Evolutionary conservation across 2,329 filamentous ascomycete genomes (phyloP).

Genomic region (Canariomyces notabilis): DNA sequence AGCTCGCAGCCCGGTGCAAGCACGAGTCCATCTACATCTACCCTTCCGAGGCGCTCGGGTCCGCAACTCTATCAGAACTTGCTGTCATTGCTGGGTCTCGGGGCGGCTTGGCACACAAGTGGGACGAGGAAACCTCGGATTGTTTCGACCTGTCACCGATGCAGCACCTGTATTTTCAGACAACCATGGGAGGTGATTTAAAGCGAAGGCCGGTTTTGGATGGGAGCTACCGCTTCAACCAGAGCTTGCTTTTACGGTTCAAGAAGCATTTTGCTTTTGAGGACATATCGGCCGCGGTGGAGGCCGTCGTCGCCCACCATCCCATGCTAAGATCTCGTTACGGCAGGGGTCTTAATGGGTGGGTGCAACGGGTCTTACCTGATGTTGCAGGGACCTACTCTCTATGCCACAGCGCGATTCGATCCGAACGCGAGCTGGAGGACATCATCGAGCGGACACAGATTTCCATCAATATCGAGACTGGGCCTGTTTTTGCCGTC

Average conservation of each 20-base stretch:
- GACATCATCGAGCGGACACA: conserved; percentile 39
- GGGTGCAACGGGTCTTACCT: conserved; percentile 43
- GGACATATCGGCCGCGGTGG: conserved; percentile 44
- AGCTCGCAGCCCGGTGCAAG: conserved; percentile 35
- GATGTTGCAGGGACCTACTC: conserved; percentile 39
- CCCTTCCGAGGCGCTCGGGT: conserved; percentile 34
- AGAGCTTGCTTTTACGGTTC: conserved; percentile 44
- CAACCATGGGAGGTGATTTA: conserved; percentile 36
- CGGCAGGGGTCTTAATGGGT: conserved; percentile 32
- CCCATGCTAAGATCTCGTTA: conserved; percentile 49
- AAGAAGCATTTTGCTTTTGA: conserved; percentile 37
- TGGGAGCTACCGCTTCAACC: conserved; percentile 45
- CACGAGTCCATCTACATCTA: conserved; percentile 36
- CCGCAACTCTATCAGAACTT: conserved; percentile 36
- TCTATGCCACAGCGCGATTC: conserved; percentile 39
- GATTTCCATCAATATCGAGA: conserved; percentile 42
- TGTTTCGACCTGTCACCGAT: conserved; percentile 48
- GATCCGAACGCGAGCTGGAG: conserved; percentile 38
- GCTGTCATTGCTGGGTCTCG: conserved; percentile 33
- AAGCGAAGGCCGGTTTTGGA: conserved; percentile 28
- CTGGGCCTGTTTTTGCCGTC: conserved; percentile 47
- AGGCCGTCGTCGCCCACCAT: conserved; percentile 45
- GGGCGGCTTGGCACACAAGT: conserved; percentile 28
- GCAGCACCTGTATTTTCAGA: conserved; percentile 50
- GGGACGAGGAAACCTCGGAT: conserved; percentile 32